Evolutionary conservation across 2,329 filamentous ascomycete species (phyloP).

Genomic region (Corynespora cassiicola): DNA sequence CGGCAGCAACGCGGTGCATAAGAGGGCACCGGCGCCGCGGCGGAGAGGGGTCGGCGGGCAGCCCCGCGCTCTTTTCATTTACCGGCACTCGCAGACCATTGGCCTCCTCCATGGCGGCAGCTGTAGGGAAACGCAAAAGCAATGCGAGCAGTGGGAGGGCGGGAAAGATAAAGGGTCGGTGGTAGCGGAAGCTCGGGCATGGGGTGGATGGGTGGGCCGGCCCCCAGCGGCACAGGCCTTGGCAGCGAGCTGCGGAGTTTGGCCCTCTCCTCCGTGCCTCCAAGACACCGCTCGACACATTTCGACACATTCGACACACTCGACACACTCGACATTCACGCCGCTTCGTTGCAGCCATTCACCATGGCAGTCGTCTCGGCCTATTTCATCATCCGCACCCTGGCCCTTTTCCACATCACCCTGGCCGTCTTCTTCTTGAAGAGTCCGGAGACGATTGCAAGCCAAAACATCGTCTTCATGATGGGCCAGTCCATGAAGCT

Average conservation of each 20-base stretch:
- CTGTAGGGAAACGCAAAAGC: too few relatives aligned
- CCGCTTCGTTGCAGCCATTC: slow-evolving; percentile 4
- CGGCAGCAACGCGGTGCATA: too few relatives aligned
- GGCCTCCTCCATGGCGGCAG: too few relatives aligned
- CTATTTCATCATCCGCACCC: slow-evolving; percentile 78
- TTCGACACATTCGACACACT: background rate
- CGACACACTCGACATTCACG: slow-evolving; percentile 12
- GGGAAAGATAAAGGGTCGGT: too few relatives aligned
- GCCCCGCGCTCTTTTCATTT: too few relatives aligned
- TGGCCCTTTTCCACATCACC: slow-evolving; percentile 85
- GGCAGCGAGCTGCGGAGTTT: slow-evolving; percentile 23
- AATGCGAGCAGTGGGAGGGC: too few relatives aligned
- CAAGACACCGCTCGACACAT: slow-evolving; percentile 7
- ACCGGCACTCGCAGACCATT: too few relatives aligned
- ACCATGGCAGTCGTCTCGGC: slow-evolving; percentile 82
- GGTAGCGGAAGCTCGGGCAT: too few relatives aligned
- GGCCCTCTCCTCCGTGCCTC: slow-evolving; percentile 18
- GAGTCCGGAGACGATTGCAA: slow-evolving; percentile 73
- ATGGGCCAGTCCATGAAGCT: slow-evolving; percentile 84
- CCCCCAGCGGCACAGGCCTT: slow-evolving; percentile 1
- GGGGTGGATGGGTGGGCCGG: slow-evolving; percentile 4
- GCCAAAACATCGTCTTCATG: slow-evolving; percentile 81
- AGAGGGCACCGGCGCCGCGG: too few relatives aligned
- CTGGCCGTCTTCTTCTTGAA: slow-evolving; percentile 84
- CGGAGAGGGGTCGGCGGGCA: too few relatives aligned